These are phyloP conservation scores for Mycena citricolor DNA, from an alignment of 1,284 basidiomycete species.

Conservation along the genomic window DNA sequence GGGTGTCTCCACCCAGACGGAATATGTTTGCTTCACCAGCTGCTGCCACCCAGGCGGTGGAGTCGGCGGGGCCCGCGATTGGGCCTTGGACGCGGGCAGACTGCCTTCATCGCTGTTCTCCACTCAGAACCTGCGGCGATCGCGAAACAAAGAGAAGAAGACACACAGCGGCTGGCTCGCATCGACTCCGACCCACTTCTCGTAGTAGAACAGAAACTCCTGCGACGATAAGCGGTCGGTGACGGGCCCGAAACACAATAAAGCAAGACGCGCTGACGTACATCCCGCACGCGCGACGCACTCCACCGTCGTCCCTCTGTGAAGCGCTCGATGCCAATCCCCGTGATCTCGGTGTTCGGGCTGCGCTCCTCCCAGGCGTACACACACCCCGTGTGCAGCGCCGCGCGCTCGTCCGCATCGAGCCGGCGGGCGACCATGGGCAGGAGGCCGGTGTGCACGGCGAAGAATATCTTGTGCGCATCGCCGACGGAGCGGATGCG, in stretches of 20 bases:
- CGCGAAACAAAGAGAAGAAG: not conserved
- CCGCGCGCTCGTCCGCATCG: slow-evolving; percentile 71
- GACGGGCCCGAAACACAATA: not conserved
- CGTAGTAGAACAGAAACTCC: slow-evolving; percentile 83
- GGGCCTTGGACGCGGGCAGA: no score
- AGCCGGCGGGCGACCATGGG: slow-evolving; percentile 76
- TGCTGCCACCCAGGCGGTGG: slow-evolving; percentile 68
- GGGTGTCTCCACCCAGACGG: slow-evolving; percentile 64
- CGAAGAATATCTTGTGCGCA: slow-evolving; percentile 79
- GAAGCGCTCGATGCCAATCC: slow-evolving; percentile 74
- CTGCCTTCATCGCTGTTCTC: no score
- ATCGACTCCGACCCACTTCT: slow-evolving; percentile 58
- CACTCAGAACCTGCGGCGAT: slow-evolving; percentile 17
- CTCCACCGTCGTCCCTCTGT: slow-evolving; percentile 81
- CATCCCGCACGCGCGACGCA: slow-evolving; percentile 75
- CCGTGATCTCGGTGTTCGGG: slow-evolving; percentile 72
- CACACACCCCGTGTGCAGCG: slow-evolving; percentile 67
- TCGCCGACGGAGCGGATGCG: slow-evolving; percentile 76
- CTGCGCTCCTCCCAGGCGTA: slow-evolving; percentile 86
- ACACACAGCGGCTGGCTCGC: slow-evolving; percentile 41
- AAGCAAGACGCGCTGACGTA: slow-evolving; percentile 42
- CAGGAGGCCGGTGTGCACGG: slow-evolving; percentile 60
- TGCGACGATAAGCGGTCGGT: slow-evolving; percentile 29
- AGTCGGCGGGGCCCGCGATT: slow-evolving; percentile 30
- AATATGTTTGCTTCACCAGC: slow-evolving; percentile 77